Base-by-base conservation (phyloP, 164 flowering plant genomes). In the Umbilicus rupestris region DNA sequence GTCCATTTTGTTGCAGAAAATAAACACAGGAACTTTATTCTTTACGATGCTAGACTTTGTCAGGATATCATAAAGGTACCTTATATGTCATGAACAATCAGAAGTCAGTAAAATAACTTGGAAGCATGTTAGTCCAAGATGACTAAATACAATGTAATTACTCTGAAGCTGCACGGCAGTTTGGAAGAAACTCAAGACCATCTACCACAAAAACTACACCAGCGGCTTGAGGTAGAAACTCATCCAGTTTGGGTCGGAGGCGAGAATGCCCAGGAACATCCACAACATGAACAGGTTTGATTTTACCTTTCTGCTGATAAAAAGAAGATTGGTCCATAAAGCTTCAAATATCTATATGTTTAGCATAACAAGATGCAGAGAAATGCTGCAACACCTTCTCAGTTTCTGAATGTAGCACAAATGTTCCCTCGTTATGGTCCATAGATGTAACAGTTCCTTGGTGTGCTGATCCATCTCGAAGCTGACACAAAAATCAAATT, bases 221-320 rank as follows among this genome's bases (percentile, higher is more conserved):
- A 65, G 93, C 93, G 62, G 97, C 92, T 70, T 77, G 91, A 60
- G 90, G 88, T 82, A 94, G 73, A 72, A 72, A 86, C 35, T 89
- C 92, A 73, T 94, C 96, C n/a, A 94, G 81, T 74, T 91, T 94
- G 29, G 93, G 82, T 29, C 83, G 84, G 69, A 94, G 96, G 41
- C 95, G 96, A 57, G 92, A 82, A 74, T 94, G 97, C 68, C 98
- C 97, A 74, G 97, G 97, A 78, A 91, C 87, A 82, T 91, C 97
- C 70, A 94, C 82, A 26, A 94, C 62, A 75, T 81, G 93, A 62
- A 91, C 87, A 67, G 93, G 96, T 69, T 75, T 77, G 17, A 73
- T 28, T 63, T 81, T 81, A 1, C 75, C 78, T 52, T 69, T 76
- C 84, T 78, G 78, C 68, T 33, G 69, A 70, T 42, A 2, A 35